Base-by-base conservation (phyloP, 2,329 filamentous ascomycete genomes). In the Scorias spongiosa region DNA sequence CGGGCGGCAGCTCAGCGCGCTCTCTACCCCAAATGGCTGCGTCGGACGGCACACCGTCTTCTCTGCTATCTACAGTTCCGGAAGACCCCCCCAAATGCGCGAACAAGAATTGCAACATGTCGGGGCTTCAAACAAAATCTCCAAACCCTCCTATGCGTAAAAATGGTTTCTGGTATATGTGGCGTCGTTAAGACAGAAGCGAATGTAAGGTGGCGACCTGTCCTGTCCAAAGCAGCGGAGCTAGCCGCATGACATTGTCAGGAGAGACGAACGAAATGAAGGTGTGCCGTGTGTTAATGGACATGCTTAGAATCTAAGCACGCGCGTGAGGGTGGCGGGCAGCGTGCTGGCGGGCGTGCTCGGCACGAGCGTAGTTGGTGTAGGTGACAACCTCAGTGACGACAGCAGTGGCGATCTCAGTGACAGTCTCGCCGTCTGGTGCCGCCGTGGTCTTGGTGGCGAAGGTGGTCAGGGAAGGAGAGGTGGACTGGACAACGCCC, bases 361-460 rank as follows among this genome's bases (percentile, higher is more conserved):
- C 48, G 52, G 56, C 54, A 20, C 56, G 51, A 47, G 51, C 47
- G 44, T 28, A 42, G 42, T 20, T 47, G 44, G 43, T 55, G 18
- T 46, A 50, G 32, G 51, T 56, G 29, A 51, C 54, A 37, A 53
- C 48, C 36, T 54, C 48, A 30, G 56, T 59, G 37, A 50, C 54
- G 32, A 49, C 44, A 39, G 46, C 48, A 10, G 52, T 55, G 43
- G 49, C 51, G 38, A 55, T 34, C 41, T 51, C 47, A 17, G 51
- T 53, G 39, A 68, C 63, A 32, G 45, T 49, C 42, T 44, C 42
- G 29, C 42, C 37, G n/a, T n/a, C 20, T 29, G 42, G 10, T 42
- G 37, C 40, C 14, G 45, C 40, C 41, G 47, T 46, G 37, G 50
- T 48, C 38, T 47, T 43, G 40, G 49, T 51, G 29, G 49, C 46